These are phyloP conservation scores for Edaphochlamys debaryana DNA, from an alignment of 139 green algal genomes.

Conservation along the genomic window DNA sequence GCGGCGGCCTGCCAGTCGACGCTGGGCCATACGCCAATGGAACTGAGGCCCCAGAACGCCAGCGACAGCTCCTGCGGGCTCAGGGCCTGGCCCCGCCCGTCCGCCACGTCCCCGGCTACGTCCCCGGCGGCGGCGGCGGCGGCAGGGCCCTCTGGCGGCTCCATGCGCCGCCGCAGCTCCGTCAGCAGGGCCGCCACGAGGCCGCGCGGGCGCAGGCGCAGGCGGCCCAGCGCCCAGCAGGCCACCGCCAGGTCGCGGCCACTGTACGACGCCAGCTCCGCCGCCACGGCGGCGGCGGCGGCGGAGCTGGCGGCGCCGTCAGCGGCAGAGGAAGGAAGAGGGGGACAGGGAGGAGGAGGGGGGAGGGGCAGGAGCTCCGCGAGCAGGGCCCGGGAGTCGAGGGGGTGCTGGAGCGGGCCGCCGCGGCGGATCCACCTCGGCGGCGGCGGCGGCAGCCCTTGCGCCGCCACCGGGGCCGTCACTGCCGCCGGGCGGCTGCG, in stretches of 20 bases:
- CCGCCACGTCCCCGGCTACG: too few species aligned
- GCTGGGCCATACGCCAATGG: slow-evolving; percentile 15
- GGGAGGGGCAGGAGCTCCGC: too few species aligned
- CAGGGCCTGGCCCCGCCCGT: too few species aligned
- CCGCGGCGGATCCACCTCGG: not conserved
- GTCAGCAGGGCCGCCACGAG: not conserved
- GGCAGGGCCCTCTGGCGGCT: not conserved
- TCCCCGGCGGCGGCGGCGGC: too few species aligned
- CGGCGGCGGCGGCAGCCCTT: not conserved
- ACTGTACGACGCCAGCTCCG: not conserved
- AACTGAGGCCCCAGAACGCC: slow-evolving; percentile 23
- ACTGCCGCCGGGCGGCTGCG: too few species aligned
- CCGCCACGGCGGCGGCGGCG: not conserved
- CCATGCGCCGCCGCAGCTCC: not conserved
- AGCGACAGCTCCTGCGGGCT: not conserved
- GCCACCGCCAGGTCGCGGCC: slow-evolving; percentile 4
- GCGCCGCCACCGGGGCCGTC: not conserved
- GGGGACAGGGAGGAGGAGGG: not conserved
- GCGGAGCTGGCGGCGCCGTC: not conserved
- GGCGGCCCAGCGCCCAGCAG: slow-evolving; percentile 22
- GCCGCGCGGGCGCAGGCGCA: not conserved
- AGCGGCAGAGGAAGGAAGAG: not conserved
- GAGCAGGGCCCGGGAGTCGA: too few species aligned
- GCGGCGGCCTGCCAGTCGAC: not conserved
- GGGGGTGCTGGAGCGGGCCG: too few species aligned